Conservation (phyloP, 331 rosid species). For the Acacia concinna region DNA sequence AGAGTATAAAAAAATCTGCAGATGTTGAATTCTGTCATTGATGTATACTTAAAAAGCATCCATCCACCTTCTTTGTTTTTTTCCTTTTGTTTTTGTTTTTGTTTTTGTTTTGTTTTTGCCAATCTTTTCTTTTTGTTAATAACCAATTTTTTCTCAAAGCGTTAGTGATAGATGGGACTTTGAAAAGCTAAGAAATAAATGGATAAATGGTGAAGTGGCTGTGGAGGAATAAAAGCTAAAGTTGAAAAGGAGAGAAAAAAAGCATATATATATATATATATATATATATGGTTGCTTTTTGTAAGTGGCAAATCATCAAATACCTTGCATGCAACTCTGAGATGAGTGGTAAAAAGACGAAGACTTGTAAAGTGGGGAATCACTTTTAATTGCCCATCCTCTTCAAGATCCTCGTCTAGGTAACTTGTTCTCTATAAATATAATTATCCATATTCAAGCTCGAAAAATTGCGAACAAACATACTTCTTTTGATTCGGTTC, state of each 20-base stretch:
- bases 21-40: constrained; percentile 37
- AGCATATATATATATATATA: not conserved
- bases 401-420: constrained; percentile 46
- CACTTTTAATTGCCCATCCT: constrained; percentile 2
- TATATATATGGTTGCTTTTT: not conserved
- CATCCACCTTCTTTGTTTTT: not conserved
- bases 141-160: not conserved
- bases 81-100: no score
- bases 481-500: no score
- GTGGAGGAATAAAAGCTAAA: not conserved
- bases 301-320: constrained; percentile 34
- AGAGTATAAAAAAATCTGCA: constrained; percentile 26
- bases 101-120: no score
- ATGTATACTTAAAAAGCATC: constrained; percentile 28
- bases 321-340: constrained; percentile 23
- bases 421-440: constrained; percentile 39
- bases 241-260: not conserved
- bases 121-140: not conserved
- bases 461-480: not conserved
- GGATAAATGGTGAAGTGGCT: not conserved
- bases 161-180: not conserved
- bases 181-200: not conserved
- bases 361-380: not conserved
- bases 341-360: not conserved
- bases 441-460: not conserved